These are phyloP conservation scores for Cicer pinnatifidum DNA, from an alignment of 306 rosid genomes.

Conservation along the genomic window DNA sequence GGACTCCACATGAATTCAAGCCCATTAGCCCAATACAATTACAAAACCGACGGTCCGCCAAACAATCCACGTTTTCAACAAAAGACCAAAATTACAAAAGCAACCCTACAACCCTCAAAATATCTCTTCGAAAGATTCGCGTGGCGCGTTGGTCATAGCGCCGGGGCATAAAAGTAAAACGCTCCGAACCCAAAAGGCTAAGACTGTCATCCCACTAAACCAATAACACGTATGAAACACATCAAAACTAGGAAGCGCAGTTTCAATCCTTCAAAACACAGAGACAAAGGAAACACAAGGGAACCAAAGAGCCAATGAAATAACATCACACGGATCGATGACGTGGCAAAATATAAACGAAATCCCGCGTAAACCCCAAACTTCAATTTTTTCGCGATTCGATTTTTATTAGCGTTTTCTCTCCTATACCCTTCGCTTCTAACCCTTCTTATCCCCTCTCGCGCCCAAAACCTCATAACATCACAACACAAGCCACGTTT, in stretches of 20 bases:
- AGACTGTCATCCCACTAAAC: constrained; percentile 30
- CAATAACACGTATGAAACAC: constrained; percentile 22
- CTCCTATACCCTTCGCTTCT: constrained; percentile 41
- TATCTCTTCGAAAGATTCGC: constrained; percentile 35
- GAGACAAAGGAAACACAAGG: constrained; percentile 73
- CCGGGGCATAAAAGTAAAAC: constrained; percentile 22
- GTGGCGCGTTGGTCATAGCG: constrained; percentile 38
- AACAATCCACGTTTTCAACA: background rate
- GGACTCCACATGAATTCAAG: background rate
- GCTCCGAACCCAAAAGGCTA: background rate
- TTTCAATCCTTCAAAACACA: constrained; percentile 37
- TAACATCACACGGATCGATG: constrained; percentile 55
- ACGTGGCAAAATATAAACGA: constrained; percentile 59
- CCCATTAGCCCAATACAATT: background rate
- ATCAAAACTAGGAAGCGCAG: background rate
- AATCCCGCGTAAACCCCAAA: constrained; percentile 93
- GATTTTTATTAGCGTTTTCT: constrained; percentile 46
- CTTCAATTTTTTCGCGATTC: constrained; percentile 57
- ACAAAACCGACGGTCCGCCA: background rate
- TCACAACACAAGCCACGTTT: constrained; percentile 42
- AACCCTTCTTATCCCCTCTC: constrained; percentile 58
- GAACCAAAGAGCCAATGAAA: background rate
- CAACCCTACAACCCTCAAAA: constrained; percentile 34
- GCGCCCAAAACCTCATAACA: constrained; percentile 38
- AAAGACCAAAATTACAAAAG: background rate